These are phyloP conservation scores for Hypsizygus ulmarius DNA, from an alignment of 1,284 basidiomycete genomes.

Conservation along the genomic window DNA sequence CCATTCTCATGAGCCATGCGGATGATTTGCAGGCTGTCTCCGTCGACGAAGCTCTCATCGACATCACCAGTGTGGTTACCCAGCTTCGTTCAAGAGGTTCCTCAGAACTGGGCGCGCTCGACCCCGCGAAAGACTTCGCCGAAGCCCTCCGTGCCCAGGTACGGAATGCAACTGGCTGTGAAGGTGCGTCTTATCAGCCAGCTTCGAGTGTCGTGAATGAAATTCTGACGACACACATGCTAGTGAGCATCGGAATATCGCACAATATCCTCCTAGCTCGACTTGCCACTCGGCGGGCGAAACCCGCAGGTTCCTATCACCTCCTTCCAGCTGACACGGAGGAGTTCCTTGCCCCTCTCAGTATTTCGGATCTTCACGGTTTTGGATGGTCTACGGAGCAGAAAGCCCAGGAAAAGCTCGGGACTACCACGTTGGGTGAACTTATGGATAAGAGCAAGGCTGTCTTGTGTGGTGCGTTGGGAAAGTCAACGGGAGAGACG, in stretches of 20 bases:
- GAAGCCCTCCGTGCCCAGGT: constrained; percentile 81
- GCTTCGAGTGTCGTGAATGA: neutral
- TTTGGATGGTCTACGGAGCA: constrained; percentile 76
- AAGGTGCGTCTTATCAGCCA: constrained; percentile 51
- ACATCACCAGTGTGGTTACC: constrained; percentile 72
- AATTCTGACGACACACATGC: constrained; percentile 1
- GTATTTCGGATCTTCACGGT: constrained; percentile 85
- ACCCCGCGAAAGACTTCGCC: constrained; percentile 75
- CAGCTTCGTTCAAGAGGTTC: constrained; percentile 36
- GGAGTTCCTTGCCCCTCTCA: constrained; percentile 69
- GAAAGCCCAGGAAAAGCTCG: constrained; percentile 77
- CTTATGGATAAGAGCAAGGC: constrained; percentile 60
- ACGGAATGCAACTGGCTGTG: constrained; percentile 75
- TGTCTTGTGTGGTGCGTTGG: constrained; percentile 70
- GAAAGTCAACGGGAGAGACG: constrained; percentile 81
- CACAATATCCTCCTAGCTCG: constrained; percentile 92
- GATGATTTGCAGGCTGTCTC: constrained; percentile 95
- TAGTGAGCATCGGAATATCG: constrained; percentile 89
- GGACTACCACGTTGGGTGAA: constrained; percentile 69
- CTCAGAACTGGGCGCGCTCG: constrained; percentile 26
- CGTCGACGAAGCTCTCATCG: constrained; percentile 93
- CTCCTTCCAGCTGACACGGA: constrained; percentile 56
- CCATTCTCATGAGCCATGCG: constrained; percentile 83
- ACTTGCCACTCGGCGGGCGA: constrained; percentile 87
- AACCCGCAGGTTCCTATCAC: constrained; percentile 85